Evolutionary conservation across 805 yeast genomes (phyloP), one percentile per base, ranked within the genome.

Genomic region (Tetrapisispora fleetii): DNA sequence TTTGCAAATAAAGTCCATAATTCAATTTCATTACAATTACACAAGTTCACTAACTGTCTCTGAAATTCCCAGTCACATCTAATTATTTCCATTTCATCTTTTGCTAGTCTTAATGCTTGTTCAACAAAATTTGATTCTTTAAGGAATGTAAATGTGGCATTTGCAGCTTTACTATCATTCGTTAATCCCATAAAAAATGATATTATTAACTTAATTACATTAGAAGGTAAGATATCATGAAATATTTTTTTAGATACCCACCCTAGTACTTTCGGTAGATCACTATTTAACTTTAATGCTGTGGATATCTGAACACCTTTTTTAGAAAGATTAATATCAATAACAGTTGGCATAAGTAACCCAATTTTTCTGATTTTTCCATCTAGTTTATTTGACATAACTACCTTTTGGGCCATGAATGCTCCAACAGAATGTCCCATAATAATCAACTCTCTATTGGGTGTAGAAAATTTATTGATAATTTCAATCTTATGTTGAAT

Each of bases 341-440:
- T 69, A 19, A 85, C 70, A 0, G 93, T 83, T 1, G 95, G 95
- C 47, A 85, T 82, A 18, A 84, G 67, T 46, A 84, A 67, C 0
- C 88, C 87, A 19, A 76, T 70, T 48, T 78, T 72, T 46, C 60
- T 63, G 32, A 78, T 64, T 5, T 64, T 52, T 4, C 60, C 54
- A 2, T 54, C 50, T 13, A 58, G 37, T 0, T 48, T 30, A 2
- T 58, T 48, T 30, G 54, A 48, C 22, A 64, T 57, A 1, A 77
- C 68, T 2, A 79, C 69, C 41, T 83, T 62, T 60, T 84, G 89
- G 2, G 71, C 61, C 40, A 85, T 67, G 69, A 76, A 85, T 6
- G 80, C 72, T 1, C 95, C 95, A 14, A 84, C 77, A 0, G 91
- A 83, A 60, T 85, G 95, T 19, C 87, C 83, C 54, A 81, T 62